A percentile compares a stretch with the other conserved stretches of the same genome.
Evolutionary conservation across 768 basidiomycete genomes (phyloP).

Genomic region (Pulveroboletus frians): DNA sequence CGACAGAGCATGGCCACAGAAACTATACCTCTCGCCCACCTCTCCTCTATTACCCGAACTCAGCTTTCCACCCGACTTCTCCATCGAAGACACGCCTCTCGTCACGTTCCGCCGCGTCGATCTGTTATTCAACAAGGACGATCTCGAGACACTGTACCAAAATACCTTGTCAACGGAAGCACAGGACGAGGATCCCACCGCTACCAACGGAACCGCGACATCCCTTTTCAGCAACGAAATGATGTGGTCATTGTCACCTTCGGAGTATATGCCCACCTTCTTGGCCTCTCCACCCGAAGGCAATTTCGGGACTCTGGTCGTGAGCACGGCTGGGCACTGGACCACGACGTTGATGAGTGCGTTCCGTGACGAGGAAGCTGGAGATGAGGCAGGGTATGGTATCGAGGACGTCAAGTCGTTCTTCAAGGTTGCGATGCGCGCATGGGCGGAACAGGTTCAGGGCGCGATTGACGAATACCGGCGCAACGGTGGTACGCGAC

Average conservation of each 20-base stretch:
- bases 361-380: constrained; percentile 30
- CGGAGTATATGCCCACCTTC: constrained; percentile 51
- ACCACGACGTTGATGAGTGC: constrained; percentile 51
- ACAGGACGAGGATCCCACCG: constrained; percentile 9
- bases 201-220: constrained; percentile 24
- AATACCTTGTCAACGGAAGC: constrained; percentile 16
- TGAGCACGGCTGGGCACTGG: constrained; percentile 68
- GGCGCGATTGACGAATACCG: constrained; percentile 35
- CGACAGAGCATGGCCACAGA: constrained; percentile 62
- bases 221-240: constrained; percentile 52
- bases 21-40: constrained; percentile 53
- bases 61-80: constrained; percentile 46
- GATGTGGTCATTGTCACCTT: constrained; percentile 49
- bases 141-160: constrained; percentile 44
- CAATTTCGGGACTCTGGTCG: constrained; percentile 58
- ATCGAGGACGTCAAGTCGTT: constrained; percentile 52
- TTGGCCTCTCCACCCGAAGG: constrained; percentile 38
- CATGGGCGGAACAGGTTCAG: constrained; percentile 53
- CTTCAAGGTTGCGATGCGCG: constrained; percentile 51
- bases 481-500: constrained; percentile 21
- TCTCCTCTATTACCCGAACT: constrained; percentile 37
- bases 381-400: constrained; percentile 38
- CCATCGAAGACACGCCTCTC: constrained; percentile 54
- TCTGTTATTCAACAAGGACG: constrained; percentile 45
- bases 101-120: constrained; percentile 64